Evolutionary conservation across 2,329 filamentous ascomycete species (phyloP).

Genomic region (Aspergillus caelatus): DNA sequence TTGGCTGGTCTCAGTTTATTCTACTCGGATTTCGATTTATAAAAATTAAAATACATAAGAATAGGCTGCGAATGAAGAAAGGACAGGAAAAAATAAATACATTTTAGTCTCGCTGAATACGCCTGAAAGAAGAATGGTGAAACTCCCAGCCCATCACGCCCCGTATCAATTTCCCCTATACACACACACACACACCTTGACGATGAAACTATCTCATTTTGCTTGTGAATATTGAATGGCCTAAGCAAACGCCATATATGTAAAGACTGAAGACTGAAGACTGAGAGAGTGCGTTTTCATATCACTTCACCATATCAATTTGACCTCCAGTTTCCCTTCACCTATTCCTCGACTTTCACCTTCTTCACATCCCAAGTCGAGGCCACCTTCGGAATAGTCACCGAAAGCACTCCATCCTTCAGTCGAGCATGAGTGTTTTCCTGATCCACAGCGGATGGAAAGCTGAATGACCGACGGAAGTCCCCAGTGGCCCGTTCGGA

Average conservation of each 20-base stretch:
- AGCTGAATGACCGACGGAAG: slow-evolving; percentile 62
- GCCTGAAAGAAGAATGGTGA: neutral
- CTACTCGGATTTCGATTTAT: neutral
- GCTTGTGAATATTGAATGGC: neutral
- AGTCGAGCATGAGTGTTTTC: slow-evolving; percentile 63
- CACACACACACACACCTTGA: neutral
- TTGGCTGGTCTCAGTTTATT: neutral
- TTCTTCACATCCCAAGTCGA: slow-evolving; percentile 48
- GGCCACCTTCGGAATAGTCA: slow-evolving; percentile 59
- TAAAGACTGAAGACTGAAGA: neutral
- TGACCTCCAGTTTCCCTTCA: neutral
- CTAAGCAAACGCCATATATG: neutral
- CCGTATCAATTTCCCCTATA: neutral
- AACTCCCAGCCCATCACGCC: neutral
- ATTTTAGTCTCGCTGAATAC: neutral
- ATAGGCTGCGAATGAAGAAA: neutral
- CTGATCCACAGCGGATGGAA: slow-evolving; percentile 61
- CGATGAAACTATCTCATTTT: neutral
- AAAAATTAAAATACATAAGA: neutral
- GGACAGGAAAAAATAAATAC: neutral
- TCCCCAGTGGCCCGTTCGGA: slow-evolving; percentile 62
- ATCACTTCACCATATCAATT: neutral
- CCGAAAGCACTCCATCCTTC: slow-evolving; percentile 62
- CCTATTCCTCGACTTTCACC: slow-evolving; percentile 39
- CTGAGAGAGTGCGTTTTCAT: neutral